Evolutionary conservation across 208 protist species (phyloP).

Genomic region (Balamuthia mandrillaris): DNA sequence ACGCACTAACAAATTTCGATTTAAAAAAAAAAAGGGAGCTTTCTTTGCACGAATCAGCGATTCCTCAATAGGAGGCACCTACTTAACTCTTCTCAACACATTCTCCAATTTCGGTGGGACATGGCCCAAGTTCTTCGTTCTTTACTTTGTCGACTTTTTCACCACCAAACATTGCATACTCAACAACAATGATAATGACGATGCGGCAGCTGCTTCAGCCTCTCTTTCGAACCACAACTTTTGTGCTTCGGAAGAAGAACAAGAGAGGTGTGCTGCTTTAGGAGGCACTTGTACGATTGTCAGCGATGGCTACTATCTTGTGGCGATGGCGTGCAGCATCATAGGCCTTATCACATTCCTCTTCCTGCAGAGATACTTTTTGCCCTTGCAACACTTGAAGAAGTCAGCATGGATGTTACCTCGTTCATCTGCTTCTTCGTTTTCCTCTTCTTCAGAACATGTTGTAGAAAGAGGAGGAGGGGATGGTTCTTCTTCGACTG

Average conservation of each 20-base stretch:
- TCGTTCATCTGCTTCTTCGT: too few relatives aligned
- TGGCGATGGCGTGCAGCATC: too few relatives aligned
- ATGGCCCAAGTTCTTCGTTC: slow-evolving; percentile 55
- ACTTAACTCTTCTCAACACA: slow-evolving; percentile 65
- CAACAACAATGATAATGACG: not conserved
- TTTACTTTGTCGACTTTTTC: slow-evolving; percentile 25
- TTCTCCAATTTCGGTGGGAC: slow-evolving; percentile 54
- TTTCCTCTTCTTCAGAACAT: too few relatives aligned
- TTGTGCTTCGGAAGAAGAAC: slow-evolving; percentile 10
- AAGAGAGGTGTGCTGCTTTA: not conserved
- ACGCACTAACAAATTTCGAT: not conserved
- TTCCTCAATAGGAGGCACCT: slow-evolving; percentile 57
- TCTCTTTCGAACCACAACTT: not conserved
- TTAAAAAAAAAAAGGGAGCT: slow-evolving; percentile 35
- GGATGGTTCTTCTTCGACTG: too few relatives aligned
- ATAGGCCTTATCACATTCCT: too few relatives aligned
- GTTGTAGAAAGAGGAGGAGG: too few relatives aligned
- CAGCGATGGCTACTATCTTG: slow-evolving; percentile 12
- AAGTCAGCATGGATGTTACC: too few relatives aligned
- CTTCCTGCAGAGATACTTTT: too few relatives aligned
- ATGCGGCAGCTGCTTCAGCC: not conserved
- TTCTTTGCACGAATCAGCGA: slow-evolving; percentile 60
- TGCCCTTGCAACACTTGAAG: too few relatives aligned
- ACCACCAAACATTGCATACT: slow-evolving; percentile 5
- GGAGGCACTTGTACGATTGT: not conserved